Evolutionary conservation across 2,329 filamentous ascomycete species (phyloP).

Genomic region (Leptographium galeiforme): DNA sequence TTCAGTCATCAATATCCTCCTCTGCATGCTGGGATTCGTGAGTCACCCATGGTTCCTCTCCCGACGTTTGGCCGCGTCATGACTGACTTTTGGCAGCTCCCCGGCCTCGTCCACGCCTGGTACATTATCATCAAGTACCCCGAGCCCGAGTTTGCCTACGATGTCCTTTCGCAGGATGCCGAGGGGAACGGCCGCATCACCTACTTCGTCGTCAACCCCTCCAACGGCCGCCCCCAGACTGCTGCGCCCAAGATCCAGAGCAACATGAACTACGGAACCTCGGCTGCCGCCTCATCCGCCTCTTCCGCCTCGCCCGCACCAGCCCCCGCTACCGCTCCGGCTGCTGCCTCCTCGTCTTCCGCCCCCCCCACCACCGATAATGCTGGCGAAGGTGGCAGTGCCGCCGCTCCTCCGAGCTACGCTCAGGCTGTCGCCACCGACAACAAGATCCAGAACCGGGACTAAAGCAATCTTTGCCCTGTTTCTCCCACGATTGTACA

Average conservation of each 20-base stretch:
- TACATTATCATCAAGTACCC: slow-evolving; percentile 93
- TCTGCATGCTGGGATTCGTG: slow-evolving; percentile 62
- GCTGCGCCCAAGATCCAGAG: slow-evolving; percentile 19
- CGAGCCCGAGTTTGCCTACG: slow-evolving; percentile 59
- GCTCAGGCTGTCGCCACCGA: slow-evolving; percentile 82
- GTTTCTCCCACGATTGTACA: background rate
- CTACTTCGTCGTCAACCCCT: slow-evolving; percentile 55
- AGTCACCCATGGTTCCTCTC: slow-evolving; percentile 11
- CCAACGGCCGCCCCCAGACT: background rate
- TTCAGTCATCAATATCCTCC: slow-evolving; percentile 87
- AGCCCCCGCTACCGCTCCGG: slow-evolving; percentile 12
- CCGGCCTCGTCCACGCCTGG: slow-evolving; percentile 88
- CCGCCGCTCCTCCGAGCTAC: slow-evolving; percentile 64
- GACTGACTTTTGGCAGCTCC: slow-evolving; percentile 33
- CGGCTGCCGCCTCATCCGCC: slow-evolving; percentile 7
- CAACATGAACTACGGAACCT: slow-evolving; percentile 35
- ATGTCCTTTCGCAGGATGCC: slow-evolving; percentile 42
- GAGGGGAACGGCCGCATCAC: slow-evolving; percentile 47
- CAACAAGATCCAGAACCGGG: slow-evolving; percentile 69
- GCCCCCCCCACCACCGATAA: slow-evolving; percentile 16
- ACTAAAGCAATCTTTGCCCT: slow-evolving; percentile 22
- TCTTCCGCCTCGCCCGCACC: slow-evolving; percentile 9
- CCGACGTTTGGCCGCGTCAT: background rate
- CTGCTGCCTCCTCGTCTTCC: slow-evolving; percentile 13
- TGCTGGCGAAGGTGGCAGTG: slow-evolving; percentile 29